These are phyloP conservation scores for Fusarium musae DNA, from an alignment of 2,329 filamentous ascomycete genomes.

Conservation along the genomic window DNA sequence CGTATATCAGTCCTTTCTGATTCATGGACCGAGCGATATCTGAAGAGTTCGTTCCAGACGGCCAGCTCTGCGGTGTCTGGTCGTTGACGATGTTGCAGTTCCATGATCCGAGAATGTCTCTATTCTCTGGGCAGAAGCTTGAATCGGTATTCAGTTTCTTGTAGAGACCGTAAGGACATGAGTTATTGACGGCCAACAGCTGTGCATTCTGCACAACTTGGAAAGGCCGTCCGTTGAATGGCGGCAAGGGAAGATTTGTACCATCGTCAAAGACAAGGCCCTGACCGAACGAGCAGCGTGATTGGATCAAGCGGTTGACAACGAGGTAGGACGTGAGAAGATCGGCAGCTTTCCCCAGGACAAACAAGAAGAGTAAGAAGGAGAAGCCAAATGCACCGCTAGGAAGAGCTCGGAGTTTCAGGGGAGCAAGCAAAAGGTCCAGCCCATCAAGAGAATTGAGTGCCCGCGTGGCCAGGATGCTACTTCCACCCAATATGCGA, in stretches of 20 bases:
- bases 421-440: neutral
- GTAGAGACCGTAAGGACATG: neutral
- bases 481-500: neutral
- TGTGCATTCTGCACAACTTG: slow-evolving; percentile 1
- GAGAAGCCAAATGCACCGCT: neutral
- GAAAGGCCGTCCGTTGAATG: neutral
- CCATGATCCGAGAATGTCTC: neutral
- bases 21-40: neutral
- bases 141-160: neutral
- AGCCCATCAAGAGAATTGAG: neutral
- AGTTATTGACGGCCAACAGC: neutral
- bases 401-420: neutral
- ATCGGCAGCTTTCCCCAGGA: neutral
- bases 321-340: neutral
- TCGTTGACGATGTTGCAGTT: neutral
- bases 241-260: neutral
- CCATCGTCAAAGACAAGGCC: neutral
- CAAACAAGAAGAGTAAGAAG: neutral
- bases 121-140: neutral
- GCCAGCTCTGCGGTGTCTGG: neutral
- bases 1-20: neutral
- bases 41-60: neutral
- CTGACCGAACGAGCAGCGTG: neutral
- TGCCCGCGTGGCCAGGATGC: neutral
- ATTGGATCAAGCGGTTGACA: neutral